These are phyloP conservation scores for Globisporangium canariense DNA, from an alignment of 352 stramenopile genomes.

Conservation along the genomic window DNA sequence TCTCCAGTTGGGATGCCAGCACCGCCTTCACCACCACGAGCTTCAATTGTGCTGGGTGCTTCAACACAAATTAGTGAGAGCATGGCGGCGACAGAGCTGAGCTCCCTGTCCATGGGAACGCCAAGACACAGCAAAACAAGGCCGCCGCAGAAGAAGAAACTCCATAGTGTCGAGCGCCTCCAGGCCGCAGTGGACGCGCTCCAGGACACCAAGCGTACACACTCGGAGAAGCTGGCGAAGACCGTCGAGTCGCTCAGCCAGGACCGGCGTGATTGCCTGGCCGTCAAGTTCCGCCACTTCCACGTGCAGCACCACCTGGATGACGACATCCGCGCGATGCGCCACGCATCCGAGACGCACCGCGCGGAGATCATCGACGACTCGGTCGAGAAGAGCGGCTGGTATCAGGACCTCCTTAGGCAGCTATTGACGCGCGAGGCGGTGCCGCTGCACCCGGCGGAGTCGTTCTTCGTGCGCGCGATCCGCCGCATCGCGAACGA, in stretches of 20 bases:
- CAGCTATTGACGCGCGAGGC: slow-evolving; percentile 40
- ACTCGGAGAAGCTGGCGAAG: slow-evolving; percentile 34
- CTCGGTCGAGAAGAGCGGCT: slow-evolving; percentile 31
- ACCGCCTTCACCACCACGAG: neutral
- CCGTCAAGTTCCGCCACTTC: slow-evolving; percentile 48
- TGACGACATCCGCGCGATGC: slow-evolving; percentile 49
- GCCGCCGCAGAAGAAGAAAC: neutral
- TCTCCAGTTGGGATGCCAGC: neutral
- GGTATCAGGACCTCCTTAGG: slow-evolving; percentile 54
- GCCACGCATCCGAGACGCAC: slow-evolving; percentile 36
- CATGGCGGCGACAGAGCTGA: neutral
- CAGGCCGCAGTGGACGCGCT: slow-evolving; percentile 46
- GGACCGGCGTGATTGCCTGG: slow-evolving; percentile 51
- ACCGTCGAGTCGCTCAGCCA: slow-evolving; percentile 43
- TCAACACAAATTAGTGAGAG: slow-evolving; percentile 1
- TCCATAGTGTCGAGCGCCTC: slow-evolving; percentile 55
- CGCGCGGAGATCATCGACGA: slow-evolving; percentile 27
- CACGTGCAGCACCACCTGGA: slow-evolving; percentile 29
- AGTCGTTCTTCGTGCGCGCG: slow-evolving; percentile 50
- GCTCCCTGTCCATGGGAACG: neutral
- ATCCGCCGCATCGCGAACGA: slow-evolving; percentile 41
- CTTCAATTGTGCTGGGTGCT: neutral
- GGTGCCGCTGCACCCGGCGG: slow-evolving; percentile 33
- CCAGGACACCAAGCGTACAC: slow-evolving; percentile 37
- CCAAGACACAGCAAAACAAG: neutral